Conservation (phyloP, 257 asterid genomes). For the Dorcoceras hygrometricum region DNA sequence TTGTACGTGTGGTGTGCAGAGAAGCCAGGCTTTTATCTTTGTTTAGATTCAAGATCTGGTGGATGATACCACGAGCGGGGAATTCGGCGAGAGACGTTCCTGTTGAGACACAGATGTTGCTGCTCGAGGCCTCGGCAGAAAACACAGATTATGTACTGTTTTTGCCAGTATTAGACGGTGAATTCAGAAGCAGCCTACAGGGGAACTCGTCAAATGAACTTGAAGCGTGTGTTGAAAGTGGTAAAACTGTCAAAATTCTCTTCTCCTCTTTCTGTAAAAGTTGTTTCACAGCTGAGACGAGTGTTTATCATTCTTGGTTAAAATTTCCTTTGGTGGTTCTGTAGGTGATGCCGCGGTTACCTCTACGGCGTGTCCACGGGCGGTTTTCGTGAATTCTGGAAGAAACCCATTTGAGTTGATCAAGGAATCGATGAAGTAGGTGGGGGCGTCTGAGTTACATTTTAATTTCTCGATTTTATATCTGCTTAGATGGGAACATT, state of each 20-base stretch:
- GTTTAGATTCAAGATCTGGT: slow-evolving; percentile 65
- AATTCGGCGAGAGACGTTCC: slow-evolving; percentile 50
- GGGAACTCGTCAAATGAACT: slow-evolving; percentile 59
- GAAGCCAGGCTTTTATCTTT: slow-evolving; percentile 41
- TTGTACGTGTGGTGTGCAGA: slow-evolving; percentile 34
- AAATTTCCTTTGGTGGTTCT: not conserved
- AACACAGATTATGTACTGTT: slow-evolving; percentile 35
- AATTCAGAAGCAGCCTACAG: slow-evolving; percentile 54
- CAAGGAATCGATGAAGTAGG: slow-evolving; percentile 55
- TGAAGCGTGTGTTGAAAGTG: slow-evolving; percentile 54
- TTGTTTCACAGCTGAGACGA: not conserved
- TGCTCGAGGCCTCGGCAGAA: slow-evolving; percentile 37
- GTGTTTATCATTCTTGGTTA: not conserved
- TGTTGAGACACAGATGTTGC: slow-evolving; percentile 66
- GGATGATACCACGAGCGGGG: slow-evolving; percentile 72
- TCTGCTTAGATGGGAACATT: not conserved
- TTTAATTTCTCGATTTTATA: slow-evolving; percentile 13
- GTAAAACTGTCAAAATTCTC: not conserved
- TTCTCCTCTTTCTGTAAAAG: not conserved
- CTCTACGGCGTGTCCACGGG: slow-evolving; percentile 31
- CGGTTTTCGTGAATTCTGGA: slow-evolving; percentile 45
- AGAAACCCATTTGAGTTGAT: slow-evolving; percentile 42
- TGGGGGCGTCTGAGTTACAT: slow-evolving; percentile 21
- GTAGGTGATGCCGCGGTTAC: slow-evolving; percentile 38
- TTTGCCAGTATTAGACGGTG: slow-evolving; percentile 42